A percentile compares a stretch with the other conserved stretches of the same genome.
Conservation (phyloP, 139 green algal genomes). For the Diplosphaera chodatii region DNA sequence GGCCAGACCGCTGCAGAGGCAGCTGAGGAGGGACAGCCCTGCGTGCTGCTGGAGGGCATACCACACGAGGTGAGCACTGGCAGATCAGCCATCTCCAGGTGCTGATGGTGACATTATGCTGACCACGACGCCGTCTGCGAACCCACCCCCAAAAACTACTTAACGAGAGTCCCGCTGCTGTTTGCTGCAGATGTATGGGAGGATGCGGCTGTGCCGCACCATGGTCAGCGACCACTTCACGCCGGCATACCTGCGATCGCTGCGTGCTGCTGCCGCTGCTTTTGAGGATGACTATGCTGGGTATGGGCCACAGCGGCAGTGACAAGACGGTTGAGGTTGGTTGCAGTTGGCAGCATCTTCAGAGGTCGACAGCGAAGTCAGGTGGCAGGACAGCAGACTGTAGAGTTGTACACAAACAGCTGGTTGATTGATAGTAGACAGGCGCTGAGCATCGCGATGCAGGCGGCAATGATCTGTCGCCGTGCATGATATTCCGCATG, state of each 20-base stretch:
- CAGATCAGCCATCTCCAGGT: too few species aligned
- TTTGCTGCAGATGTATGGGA: conserved; percentile 39
- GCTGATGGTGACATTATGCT: neutral
- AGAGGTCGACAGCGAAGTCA: too few species aligned
- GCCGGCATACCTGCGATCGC: conserved; percentile 53
- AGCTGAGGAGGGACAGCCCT: conserved; percentile 6
- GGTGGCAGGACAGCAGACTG: too few species aligned
- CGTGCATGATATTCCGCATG: too few species aligned
- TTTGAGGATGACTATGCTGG: neutral
- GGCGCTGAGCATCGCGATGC: too few species aligned
- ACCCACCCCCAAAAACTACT: too few species aligned
- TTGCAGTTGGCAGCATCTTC: too few species aligned
- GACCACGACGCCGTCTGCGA: neutral
- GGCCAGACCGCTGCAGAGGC: neutral
- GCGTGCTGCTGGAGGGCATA: conserved; percentile 41
- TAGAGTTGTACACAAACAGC: too few species aligned
- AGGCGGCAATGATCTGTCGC: too few species aligned
- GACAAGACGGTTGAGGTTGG: too few species aligned
- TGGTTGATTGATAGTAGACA: too few species aligned
- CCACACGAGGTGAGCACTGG: conserved; percentile 20
- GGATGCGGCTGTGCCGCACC: conserved; percentile 60
- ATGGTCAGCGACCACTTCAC: conserved; percentile 79
- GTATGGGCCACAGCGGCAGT: too few species aligned
- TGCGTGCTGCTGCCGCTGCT: conserved; percentile 31
- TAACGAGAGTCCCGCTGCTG: neutral